These are phyloP conservation scores for Alliaria petiolata DNA, from an alignment of 345 rosid species.

Conservation along the genomic window DNA sequence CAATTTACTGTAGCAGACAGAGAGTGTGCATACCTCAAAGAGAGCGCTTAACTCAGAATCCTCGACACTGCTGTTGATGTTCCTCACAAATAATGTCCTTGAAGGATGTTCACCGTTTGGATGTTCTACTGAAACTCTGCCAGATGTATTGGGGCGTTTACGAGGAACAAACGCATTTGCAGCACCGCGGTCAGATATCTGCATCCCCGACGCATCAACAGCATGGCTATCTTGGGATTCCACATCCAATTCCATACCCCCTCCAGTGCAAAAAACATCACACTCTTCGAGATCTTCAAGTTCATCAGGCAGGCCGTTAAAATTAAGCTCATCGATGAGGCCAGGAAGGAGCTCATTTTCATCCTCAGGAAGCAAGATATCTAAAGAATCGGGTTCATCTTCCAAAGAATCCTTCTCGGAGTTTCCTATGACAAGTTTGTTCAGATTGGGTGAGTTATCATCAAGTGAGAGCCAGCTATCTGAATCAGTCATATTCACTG, in stretches of 20 bases:
- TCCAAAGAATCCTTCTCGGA: slow-evolving; percentile 47
- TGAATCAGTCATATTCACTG: slow-evolving; percentile 63
- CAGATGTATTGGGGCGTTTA: slow-evolving; percentile 54
- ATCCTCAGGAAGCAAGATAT: slow-evolving; percentile 67
- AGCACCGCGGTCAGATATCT: slow-evolving; percentile 48
- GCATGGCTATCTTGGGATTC: slow-evolving; percentile 54
- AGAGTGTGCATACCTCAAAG: slow-evolving; percentile 58
- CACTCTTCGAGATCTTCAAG: slow-evolving; percentile 78
- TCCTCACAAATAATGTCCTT: slow-evolving; percentile 86
- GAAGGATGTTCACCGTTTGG: slow-evolving; percentile 99
- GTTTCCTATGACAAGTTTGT: slow-evolving; percentile 42
- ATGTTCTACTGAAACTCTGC: slow-evolving; percentile 80
- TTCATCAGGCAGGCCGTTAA: slow-evolving; percentile 53
- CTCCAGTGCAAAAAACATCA: slow-evolving; percentile 81
- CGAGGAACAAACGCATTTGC: slow-evolving; percentile 42
- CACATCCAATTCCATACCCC: slow-evolving; percentile 82
- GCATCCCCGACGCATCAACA: slow-evolving; percentile 45
- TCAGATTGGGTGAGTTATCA: slow-evolving; percentile 46
- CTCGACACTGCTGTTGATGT: slow-evolving; percentile 92
- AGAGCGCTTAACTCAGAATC: slow-evolving; percentile 80
- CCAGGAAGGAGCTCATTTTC: slow-evolving; percentile 91
- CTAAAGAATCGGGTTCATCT: slow-evolving; percentile 50
- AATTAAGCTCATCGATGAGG: slow-evolving; percentile 70
- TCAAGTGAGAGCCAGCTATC: slow-evolving; percentile 46
- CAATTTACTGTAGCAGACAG: not conserved